Conservation (phyloP, 2,329 filamentous ascomycete species). For the Cercospora sesami region DNA sequence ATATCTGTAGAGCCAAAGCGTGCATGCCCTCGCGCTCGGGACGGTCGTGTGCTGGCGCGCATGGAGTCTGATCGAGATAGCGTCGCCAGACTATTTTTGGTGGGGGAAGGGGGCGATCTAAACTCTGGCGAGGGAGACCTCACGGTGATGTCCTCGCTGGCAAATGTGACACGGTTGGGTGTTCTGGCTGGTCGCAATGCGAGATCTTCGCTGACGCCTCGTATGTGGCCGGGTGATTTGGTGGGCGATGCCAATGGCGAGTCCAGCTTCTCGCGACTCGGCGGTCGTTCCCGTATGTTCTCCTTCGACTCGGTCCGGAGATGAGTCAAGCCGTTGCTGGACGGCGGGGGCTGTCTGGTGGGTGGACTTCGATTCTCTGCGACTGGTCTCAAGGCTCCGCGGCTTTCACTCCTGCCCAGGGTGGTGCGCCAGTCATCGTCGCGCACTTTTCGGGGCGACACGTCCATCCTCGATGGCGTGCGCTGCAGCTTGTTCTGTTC, state of each 20-base stretch:
- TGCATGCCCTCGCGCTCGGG: constrained; percentile 34
- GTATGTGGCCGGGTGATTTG: constrained; percentile 29
- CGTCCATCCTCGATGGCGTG: constrained; percentile 33
- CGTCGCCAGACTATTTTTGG: constrained; percentile 37
- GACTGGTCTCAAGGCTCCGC: constrained; percentile 34
- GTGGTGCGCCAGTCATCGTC: constrained; percentile 38
- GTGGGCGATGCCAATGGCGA: constrained; percentile 26
- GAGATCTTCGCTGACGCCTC: constrained; percentile 31
- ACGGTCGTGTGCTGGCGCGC: constrained; percentile 38
- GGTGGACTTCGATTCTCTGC: constrained; percentile 34
- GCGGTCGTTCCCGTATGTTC: constrained; percentile 29
- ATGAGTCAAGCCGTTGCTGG: constrained; percentile 21
- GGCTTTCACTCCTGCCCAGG: constrained; percentile 35
- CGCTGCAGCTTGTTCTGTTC: constrained; percentile 22
- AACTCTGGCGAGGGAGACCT: constrained; percentile 9
- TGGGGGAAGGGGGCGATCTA: constrained; percentile 32
- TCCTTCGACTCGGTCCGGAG: constrained; percentile 33
- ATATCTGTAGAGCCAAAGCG: constrained; percentile 37
- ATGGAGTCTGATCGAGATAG: constrained; percentile 42
- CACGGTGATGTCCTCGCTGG: constrained; percentile 5
- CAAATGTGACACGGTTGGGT: constrained; percentile 12
- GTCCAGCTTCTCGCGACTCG: constrained; percentile 23
- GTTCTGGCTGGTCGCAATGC: constrained; percentile 27
- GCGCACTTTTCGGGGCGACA: constrained; percentile 35
- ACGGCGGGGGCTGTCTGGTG: constrained; percentile 6